Conservation (phyloP, 768 basidiomycete species). For the Auricularia cornea region DNA sequence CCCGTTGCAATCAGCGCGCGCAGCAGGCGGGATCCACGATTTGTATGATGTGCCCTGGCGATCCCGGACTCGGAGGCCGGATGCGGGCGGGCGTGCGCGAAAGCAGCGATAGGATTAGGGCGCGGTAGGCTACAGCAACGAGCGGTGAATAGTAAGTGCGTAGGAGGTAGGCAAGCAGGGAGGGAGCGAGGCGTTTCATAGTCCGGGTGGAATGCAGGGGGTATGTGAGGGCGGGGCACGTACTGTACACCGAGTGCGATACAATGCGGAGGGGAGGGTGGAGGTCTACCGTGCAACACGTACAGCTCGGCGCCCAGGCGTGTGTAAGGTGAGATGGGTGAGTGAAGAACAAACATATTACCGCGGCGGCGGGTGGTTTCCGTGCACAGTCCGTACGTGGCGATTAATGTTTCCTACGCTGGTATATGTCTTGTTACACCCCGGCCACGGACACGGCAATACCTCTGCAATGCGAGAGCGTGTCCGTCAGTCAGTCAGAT, state of each 20-base stretch:
- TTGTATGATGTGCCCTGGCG: too few relatives aligned
- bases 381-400: not conserved
- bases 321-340: not conserved
- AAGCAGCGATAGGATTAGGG: not conserved
- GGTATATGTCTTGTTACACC: not conserved
- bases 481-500: too few relatives aligned
- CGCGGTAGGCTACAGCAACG: not conserved
- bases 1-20: too few relatives aligned
- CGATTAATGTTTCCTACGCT: conserved; percentile 1
- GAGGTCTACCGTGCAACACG: not conserved
- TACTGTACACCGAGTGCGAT: not conserved
- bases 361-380: not conserved
- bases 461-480: not conserved
- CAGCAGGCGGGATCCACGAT: too few relatives aligned
- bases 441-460: not conserved
- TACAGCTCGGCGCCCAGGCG: not conserved
- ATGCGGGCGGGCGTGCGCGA: not conserved
- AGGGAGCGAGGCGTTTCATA: not conserved
- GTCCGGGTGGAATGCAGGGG: not conserved
- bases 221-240: not conserved
- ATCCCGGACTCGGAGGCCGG: too few relatives aligned
- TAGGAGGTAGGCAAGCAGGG: not conserved
- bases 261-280: not conserved
- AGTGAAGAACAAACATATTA: not conserved
- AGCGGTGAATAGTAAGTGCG: not conserved